Percentiles rank a stretch among this genome's conserved stretches.
Conservation (phyloP, 495 filamentous ascomycete species). For the Xylaria castorea region DNA sequence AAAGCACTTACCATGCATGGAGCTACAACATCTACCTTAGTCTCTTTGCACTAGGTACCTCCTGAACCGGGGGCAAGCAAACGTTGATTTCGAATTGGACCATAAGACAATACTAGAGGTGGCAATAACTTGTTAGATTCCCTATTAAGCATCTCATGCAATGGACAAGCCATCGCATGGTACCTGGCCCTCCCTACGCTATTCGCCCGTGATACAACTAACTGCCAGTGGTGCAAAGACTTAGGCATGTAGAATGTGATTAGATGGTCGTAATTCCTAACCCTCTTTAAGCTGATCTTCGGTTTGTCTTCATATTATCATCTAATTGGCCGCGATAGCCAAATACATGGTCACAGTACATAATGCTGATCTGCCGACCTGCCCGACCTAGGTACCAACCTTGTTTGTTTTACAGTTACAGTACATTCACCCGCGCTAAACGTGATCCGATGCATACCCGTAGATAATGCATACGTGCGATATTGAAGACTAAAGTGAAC, state of each 20-base stretch:
- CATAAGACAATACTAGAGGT: background rate
- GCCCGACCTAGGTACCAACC: background rate
- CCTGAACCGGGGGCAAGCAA: no score
- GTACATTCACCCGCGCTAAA: background rate
- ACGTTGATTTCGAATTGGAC: background rate
- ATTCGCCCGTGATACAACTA: no score
- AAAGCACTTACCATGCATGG: background rate
- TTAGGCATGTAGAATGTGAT: background rate
- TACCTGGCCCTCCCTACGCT: no score
- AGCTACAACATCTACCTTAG: background rate
- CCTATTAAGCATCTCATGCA: background rate
- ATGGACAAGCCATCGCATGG: background rate
- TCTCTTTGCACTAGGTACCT: no score
- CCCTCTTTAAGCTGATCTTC: background rate
- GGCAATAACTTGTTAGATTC: background rate
- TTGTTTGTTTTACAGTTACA: background rate
- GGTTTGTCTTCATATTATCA: background rate
- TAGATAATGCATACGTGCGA: background rate
- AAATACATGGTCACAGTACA: background rate
- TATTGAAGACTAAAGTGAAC: background rate
- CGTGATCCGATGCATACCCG: background rate
- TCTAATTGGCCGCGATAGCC: background rate
- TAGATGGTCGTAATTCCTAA: background rate
- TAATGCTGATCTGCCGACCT: background rate
- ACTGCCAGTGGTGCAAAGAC: no score